Conservation (phyloP, 1,284 basidiomycete species). For the Psilocybe mexicana region DNA sequence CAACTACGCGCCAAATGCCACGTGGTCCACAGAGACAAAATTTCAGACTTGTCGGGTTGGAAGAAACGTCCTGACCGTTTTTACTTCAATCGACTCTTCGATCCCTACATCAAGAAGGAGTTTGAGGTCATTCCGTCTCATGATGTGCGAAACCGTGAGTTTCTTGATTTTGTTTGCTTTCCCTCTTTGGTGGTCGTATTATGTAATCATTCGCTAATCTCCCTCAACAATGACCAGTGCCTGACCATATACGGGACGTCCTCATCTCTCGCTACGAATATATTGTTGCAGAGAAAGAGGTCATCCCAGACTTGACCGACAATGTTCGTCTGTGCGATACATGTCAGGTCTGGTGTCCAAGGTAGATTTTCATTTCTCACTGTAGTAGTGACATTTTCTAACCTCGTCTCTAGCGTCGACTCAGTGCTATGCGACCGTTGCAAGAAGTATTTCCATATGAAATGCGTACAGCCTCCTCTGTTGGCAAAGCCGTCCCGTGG, state of each 20-base stretch:
- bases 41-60: constrained; percentile 92
- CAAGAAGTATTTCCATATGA: constrained; percentile 95
- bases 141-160: constrained; percentile 87
- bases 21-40: constrained; percentile 92
- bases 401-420: constrained; percentile 60
- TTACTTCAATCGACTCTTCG: constrained; percentile 92
- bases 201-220: constrained; percentile 20
- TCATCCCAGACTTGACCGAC: constrained; percentile 90
- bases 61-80: constrained; percentile 94
- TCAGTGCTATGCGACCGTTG: constrained; percentile 94
- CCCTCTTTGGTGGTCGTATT: constrained; percentile 5
- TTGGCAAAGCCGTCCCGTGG: constrained; percentile 94
- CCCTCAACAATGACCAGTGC: constrained; percentile 45
- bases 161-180: constrained; percentile 15
- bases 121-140: constrained; percentile 92
- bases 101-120: constrained; percentile 97
- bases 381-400: constrained; percentile 12
- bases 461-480: constrained; percentile 92
- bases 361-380: constrained; percentile 48
- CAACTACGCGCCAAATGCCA: constrained; percentile 91
- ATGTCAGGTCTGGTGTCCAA: constrained; percentile 87
- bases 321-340: constrained; percentile 82
- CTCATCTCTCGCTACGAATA: constrained; percentile 90
- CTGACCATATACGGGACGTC: constrained; percentile 73
- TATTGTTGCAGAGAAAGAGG: constrained; percentile 91